Percentiles rank a stretch among this genome's conserved stretches.
These are phyloP conservation scores for Anisodus tanguticus DNA, from an alignment of 257 asterid species.

Conservation along the genomic window DNA sequence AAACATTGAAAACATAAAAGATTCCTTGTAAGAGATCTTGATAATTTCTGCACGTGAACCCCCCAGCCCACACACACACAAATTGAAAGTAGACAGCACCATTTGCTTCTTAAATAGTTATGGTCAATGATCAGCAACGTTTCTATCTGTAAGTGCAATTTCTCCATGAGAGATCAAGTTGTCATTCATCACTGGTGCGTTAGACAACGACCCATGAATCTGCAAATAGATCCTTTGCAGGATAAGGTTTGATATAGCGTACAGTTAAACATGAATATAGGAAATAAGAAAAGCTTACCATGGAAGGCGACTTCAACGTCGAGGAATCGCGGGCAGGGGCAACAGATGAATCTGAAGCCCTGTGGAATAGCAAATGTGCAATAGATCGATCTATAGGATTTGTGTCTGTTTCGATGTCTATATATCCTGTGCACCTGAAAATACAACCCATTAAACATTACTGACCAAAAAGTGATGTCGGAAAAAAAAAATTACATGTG, in stretches of 20 bases:
- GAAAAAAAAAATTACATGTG: background rate
- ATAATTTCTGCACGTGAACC: background rate
- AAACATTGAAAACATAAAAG: background rate
- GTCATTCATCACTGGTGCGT: conserved; percentile 43
- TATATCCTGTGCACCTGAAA: conserved; percentile 52
- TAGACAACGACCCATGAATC: conserved; percentile 50
- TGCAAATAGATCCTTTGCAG: conserved; percentile 40
- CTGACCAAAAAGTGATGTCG: background rate
- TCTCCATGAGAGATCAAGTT: conserved; percentile 39
- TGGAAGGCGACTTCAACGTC: conserved; percentile 43
- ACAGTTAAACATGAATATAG: conserved; percentile 24
- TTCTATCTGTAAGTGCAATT: conserved; percentile 34
- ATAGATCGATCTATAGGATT: conserved; percentile 88
- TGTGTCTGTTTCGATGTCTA: conserved; percentile 78
- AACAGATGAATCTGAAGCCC: conserved; percentile 58
- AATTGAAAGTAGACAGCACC: conserved; percentile 6
- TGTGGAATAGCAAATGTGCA: conserved; percentile 80
- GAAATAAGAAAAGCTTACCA: conserved; percentile 43
- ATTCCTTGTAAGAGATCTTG: background rate
- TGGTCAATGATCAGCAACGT: conserved; percentile 31
- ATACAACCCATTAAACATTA: background rate
- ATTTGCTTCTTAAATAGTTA: conserved; percentile 10
- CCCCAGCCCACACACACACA: background rate
- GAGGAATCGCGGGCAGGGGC: conserved; percentile 39
- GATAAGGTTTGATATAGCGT: conserved; percentile 33